phyloP scores from a whole-genome alignment of 1,139 yeast genomes.

The Taphrina wiesneri region DNA sequence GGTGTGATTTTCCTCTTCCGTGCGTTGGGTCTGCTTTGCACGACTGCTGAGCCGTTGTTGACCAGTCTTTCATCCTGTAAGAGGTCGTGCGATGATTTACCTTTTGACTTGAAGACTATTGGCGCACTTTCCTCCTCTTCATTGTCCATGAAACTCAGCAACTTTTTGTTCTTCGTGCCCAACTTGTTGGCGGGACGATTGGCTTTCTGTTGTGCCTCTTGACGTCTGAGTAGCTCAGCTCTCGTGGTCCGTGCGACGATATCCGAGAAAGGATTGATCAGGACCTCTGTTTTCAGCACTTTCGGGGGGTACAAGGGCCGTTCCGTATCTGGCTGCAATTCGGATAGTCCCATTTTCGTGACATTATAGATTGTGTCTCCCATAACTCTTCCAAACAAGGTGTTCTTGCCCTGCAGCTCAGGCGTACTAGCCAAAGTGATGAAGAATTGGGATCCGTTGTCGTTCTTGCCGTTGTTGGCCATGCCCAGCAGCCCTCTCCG shows the following conservation, averaged over 20 bases:
- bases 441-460: conserved; percentile 55
- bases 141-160: conserved; percentile 45
- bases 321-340: conserved; percentile 49
- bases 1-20: conserved; percentile 1
- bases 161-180: conserved; percentile 43
- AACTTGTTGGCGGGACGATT: conserved; percentile 43
- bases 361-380: conserved; percentile 63
- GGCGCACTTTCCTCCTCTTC: conserved; percentile 43
- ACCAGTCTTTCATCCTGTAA: conserved; percentile 44
- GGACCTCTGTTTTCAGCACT: conserved; percentile 51
- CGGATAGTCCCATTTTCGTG: conserved; percentile 56
- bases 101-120: conserved; percentile 39
- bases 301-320: conserved; percentile 57
- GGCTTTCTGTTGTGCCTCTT: conserved; percentile 37
- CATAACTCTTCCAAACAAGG: conserved; percentile 63
- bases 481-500: conserved; percentile 62
- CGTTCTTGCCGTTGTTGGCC: conserved; percentile 46
- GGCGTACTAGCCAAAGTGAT: conserved; percentile 54
- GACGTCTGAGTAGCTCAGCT: conserved; percentile 38
- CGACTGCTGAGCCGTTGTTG: conserved; percentile 8
- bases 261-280: conserved; percentile 57
- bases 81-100: conserved; percentile 56
- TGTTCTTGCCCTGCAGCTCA: conserved; percentile 53
- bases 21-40: conserved; percentile 27
- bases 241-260: conserved; percentile 42